These are phyloP conservation scores for Apiospora hydei DNA, from an alignment of 2,329 filamentous ascomycete species.

Conservation along the genomic window DNA sequence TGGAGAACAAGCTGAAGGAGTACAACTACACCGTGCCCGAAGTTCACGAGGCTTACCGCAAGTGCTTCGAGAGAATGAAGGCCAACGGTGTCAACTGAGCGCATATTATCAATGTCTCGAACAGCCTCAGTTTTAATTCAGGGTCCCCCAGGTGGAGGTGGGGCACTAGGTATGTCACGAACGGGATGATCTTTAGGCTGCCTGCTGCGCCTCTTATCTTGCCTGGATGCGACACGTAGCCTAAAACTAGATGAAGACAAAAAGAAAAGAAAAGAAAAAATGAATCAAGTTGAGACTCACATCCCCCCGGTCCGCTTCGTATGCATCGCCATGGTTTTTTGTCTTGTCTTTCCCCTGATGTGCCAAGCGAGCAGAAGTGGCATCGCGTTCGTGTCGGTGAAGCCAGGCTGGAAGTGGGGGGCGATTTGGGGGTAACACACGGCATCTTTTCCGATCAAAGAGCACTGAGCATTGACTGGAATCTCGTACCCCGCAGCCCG, in stretches of 20 bases:
- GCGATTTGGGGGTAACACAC: not conserved
- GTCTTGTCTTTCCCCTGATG: not conserved
- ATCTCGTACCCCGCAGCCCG: constrained; percentile 13
- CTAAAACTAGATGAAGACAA: not conserved
- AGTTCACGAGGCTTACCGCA: constrained; percentile 66
- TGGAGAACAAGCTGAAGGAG: constrained; percentile 65
- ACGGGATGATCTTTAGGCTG: constrained; percentile 19
- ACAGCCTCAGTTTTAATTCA: not conserved
- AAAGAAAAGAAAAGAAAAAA: not conserved
- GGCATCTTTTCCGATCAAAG: constrained; percentile 13
- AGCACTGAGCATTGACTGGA: not conserved
- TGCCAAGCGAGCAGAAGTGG: not conserved
- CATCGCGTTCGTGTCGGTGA: not conserved
- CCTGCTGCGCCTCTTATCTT: constrained; percentile 17
- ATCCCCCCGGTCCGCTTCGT: not conserved
- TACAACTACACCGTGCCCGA: constrained; percentile 66
- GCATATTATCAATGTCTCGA: constrained; percentile 12
- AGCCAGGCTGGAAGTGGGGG: not conserved
- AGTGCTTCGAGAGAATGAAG: constrained; percentile 71
- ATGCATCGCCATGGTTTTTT: not conserved
- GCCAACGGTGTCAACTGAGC: constrained; percentile 58
- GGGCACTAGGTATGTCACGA: constrained; percentile 6
- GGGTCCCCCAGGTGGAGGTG: not conserved
- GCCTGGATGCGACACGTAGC: not conserved
- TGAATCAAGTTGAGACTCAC: not conserved